Evolutionary conservation across 495 filamentous ascomycete genomes (phyloP).

Genomic region (Cercophora sp.): DNA sequence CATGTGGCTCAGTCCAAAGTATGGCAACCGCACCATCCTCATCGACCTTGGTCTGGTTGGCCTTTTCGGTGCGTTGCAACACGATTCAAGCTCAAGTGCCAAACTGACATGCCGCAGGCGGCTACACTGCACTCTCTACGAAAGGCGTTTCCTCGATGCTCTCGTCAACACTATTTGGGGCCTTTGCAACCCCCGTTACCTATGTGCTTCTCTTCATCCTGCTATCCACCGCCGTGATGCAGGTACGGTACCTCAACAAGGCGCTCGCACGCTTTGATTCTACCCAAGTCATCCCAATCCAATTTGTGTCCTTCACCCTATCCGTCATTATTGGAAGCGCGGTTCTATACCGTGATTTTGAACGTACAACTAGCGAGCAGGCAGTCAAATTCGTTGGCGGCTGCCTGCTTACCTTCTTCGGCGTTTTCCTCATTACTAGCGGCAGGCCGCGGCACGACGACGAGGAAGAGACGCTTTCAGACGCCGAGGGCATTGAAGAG

Average conservation of each 20-base stretch:
- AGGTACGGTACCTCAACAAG: slow-evolving; percentile 93
- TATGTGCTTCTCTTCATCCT: slow-evolving; percentile 78
- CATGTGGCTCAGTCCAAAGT: slow-evolving; percentile 76
- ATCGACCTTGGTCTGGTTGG: slow-evolving; percentile 92
- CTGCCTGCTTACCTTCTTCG: slow-evolving; percentile 85
- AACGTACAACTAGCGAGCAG: slow-evolving; percentile 64
- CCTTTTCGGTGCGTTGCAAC: slow-evolving; percentile 78
- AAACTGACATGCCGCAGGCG: slow-evolving; percentile 59
- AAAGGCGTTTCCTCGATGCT: slow-evolving; percentile 95
- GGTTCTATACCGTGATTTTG: slow-evolving; percentile 88
- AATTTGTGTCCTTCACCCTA: slow-evolving; percentile 94
- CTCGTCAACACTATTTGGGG: slow-evolving; percentile 79
- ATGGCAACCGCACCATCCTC: slow-evolving; percentile 78
- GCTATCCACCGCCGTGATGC: slow-evolving; percentile 80
- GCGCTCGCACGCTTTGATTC: slow-evolving; percentile 93
- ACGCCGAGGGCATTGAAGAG: slow-evolving; percentile 51
- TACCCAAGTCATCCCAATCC: slow-evolving; percentile 93
- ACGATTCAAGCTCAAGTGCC: too few species aligned
- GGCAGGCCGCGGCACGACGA: slow-evolving; percentile 48
- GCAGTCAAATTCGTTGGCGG: slow-evolving; percentile 83
- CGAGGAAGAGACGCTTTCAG: slow-evolving; percentile 51
- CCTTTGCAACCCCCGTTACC: slow-evolving; percentile 85
- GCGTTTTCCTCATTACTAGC: slow-evolving; percentile 89
- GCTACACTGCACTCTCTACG: slow-evolving; percentile 91
- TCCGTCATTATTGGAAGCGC: slow-evolving; percentile 94